Evolutionary conservation across 1,284 basidiomycete species (phyloP).

Genomic region (Papiliotrema fonsecae): DNA sequence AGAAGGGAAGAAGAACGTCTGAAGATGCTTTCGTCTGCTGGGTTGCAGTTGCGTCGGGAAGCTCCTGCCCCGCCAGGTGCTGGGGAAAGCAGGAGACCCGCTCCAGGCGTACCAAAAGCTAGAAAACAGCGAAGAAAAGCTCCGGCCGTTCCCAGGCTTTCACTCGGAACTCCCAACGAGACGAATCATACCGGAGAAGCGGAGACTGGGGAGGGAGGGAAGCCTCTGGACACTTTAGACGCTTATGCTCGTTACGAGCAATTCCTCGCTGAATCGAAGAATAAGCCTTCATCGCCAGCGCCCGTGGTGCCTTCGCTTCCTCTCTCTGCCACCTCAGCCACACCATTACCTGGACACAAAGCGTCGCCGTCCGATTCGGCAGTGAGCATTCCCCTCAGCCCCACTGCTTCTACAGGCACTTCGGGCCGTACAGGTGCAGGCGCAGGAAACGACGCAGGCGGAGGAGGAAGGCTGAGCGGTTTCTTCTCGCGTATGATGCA

Average conservation of each 20-base stretch:
- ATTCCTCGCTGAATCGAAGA: slow-evolving; percentile 56
- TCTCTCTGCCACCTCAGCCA: neutral
- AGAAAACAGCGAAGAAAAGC: slow-evolving; percentile 12
- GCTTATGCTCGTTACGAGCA: slow-evolving; percentile 85
- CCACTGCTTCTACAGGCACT: neutral
- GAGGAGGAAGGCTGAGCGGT: slow-evolving; percentile 25
- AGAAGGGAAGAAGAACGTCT: slow-evolving; percentile 70
- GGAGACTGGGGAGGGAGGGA: neutral
- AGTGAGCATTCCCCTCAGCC: neutral
- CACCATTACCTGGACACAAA: slow-evolving; percentile 2
- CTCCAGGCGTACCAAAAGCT: no score
- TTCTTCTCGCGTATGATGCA: slow-evolving; percentile 32
- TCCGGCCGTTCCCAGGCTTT: slow-evolving; percentile 9
- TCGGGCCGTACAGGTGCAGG: no score
- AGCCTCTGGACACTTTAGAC: slow-evolving; percentile 49
- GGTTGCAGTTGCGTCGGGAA: slow-evolving; percentile 60
- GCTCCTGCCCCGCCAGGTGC: slow-evolving; percentile 18
- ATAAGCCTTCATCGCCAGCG: slow-evolving; percentile 19
- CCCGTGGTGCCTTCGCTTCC: neutral
- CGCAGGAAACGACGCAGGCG: no score
- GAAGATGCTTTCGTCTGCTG: slow-evolving; percentile 79
- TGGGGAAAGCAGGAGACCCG: neutral
- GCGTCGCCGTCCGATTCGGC: neutral
- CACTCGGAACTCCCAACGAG: neutral
- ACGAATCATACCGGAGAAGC: no score